phyloP scores from a whole-genome alignment of 495 filamentous ascomycete species.

The Cercophora samala region DNA sequence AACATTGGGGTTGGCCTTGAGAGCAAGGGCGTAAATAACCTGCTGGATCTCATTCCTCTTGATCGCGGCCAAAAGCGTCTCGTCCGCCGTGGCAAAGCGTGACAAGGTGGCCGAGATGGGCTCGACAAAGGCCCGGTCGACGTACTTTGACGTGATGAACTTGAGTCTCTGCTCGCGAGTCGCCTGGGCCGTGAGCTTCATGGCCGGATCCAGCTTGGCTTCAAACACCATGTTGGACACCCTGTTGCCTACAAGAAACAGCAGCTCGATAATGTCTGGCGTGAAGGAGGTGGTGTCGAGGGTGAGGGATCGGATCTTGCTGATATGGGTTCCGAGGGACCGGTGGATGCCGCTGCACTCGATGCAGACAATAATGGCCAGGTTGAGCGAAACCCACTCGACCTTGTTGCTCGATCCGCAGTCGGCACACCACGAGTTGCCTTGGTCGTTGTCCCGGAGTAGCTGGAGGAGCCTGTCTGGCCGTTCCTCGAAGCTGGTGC shows the following conservation, averaged over 20 bases:
- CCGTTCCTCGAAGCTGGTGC: slow-evolving; percentile 68
- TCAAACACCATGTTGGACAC: slow-evolving; percentile 98
- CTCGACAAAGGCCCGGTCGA: slow-evolving; percentile 75
- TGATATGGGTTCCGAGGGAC: slow-evolving; percentile 94
- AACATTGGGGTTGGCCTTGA: slow-evolving; percentile 83
- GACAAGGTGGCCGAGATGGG: slow-evolving; percentile 72
- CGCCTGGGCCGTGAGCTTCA: slow-evolving; percentile 70
- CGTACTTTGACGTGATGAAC: slow-evolving; percentile 95
- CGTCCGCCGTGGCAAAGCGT: slow-evolving; percentile 75
- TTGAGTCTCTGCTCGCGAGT: slow-evolving; percentile 83
- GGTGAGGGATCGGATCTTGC: slow-evolving; percentile 93
- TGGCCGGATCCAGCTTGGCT: slow-evolving; percentile 66
- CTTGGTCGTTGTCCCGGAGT: slow-evolving; percentile 85
- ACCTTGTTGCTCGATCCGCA: slow-evolving; percentile 88
- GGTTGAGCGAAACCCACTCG: slow-evolving; percentile 98
- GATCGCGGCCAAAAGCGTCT: slow-evolving; percentile 87
- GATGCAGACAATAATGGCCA: slow-evolving; percentile 94
- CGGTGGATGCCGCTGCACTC: slow-evolving; percentile 98
- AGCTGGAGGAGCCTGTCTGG: slow-evolving; percentile 80
- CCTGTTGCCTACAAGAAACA: slow-evolving; percentile 87
- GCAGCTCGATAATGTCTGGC: slow-evolving; percentile 90
- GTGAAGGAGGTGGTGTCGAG: slow-evolving; percentile 95
- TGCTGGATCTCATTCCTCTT: slow-evolving; percentile 92
- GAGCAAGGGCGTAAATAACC: slow-evolving; percentile 84
- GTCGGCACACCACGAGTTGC: slow-evolving; percentile 93